Evolutionary conservation across 495 filamentous ascomycete genomes (phyloP), one percentile per base, ranked within the genome.

Genomic region (Annulohypoxylon stygium): DNA sequence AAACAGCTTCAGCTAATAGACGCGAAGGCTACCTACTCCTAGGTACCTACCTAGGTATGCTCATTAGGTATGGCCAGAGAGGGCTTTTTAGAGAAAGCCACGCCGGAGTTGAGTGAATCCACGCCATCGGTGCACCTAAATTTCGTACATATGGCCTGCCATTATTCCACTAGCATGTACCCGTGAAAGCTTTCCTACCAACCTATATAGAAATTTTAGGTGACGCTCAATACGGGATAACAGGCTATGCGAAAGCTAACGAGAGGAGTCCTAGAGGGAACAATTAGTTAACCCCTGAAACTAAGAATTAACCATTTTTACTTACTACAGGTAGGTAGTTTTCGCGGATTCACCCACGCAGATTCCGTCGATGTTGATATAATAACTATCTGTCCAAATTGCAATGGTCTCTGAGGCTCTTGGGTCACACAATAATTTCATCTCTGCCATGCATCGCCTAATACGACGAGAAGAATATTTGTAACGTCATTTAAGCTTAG

Each of bases 1-100:
- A 58, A 50, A 37, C 12, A 41, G 39, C 36, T 39, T 58, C 26
- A 23, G 25, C 48, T 64, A 64, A 54, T 66, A 66, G 48, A 48
- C 16, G n/a, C 12, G 20, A 45, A 41, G 18, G 12, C 11, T 26
- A 53, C 14, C 20, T 23, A 23, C 20, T 23, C 20, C 20, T 1
- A 23, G 20, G 20, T 23, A 23, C 20, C 20, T 23, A 23, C 20
- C 20, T 23, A 23, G 20, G 20, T 23, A 48, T n/a, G n/a, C n/a
- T n/a, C n/a, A n/a, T n/a, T n/a, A n/a, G n/a, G n/a, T n/a, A n/a
- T n/a, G n/a, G n/a, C n/a, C 20, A 58, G n/a, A 59, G 47, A 58
- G 7, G 43, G 3, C 51, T 23, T 23, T 23, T 45, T 34, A 48
- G 39, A 48, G 23, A 5, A 37, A 36, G 34, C 18, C 37, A 39